phyloP scores from a whole-genome alignment of 2,329 filamentous ascomycete genomes.

The Fusarium protoensiforme region DNA sequence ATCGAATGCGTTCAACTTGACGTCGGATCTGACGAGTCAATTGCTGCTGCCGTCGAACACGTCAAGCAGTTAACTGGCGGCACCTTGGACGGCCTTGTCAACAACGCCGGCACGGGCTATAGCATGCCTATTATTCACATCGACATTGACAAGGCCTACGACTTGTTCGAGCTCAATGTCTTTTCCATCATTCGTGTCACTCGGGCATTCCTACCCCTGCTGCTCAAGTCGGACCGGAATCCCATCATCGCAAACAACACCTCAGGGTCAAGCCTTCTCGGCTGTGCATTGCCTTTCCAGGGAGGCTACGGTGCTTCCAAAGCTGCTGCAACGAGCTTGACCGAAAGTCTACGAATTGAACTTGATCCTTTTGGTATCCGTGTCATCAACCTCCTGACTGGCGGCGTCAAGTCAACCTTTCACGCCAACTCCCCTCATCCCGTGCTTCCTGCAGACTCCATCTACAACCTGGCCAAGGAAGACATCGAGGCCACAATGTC shows the following conservation, averaged over 20 bases:
- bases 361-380: constrained; percentile 43
- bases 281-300: constrained; percentile 34
- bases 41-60: constrained; percentile 18
- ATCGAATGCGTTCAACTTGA: constrained; percentile 41
- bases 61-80: constrained; percentile 36
- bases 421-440: constrained; percentile 7
- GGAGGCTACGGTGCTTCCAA: constrained; percentile 44
- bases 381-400: constrained; percentile 41
- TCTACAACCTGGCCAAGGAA: constrained; percentile 30
- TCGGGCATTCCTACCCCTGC: constrained; percentile 35
- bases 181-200: constrained; percentile 39
- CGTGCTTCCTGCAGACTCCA: constrained; percentile 11
- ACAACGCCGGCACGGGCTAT: constrained; percentile 44
- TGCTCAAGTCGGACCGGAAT: constrained; percentile 23
- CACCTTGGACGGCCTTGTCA: constrained; percentile 44
- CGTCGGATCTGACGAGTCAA: constrained; percentile 35
- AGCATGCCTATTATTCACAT: constrained; percentile 39
- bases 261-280: constrained; percentile 7
- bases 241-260: constrained; percentile 38
- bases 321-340: constrained; percentile 36
- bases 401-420: constrained; percentile 36
- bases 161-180: constrained; percentile 42
- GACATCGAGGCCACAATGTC: constrained; percentile 22
- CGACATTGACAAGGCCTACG: constrained; percentile 24
- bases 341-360: constrained; percentile 41